These are phyloP conservation scores for Pleurotus djamor DNA, from an alignment of 768 basidiomycete genomes.

Conservation along the genomic window DNA sequence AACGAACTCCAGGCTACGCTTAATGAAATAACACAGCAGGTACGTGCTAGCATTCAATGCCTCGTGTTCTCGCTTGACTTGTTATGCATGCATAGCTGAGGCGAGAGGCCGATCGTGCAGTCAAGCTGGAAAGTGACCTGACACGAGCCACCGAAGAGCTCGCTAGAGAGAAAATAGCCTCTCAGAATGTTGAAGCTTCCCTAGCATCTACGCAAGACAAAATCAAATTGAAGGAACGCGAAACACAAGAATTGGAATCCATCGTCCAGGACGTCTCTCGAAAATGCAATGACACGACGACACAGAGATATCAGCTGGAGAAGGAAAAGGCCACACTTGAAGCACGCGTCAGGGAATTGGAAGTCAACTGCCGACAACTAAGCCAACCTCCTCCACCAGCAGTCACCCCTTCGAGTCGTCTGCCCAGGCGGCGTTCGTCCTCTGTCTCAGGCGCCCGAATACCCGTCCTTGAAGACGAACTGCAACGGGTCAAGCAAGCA, in stretches of 20 bases:
- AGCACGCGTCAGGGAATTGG: slow-evolving; percentile 56
- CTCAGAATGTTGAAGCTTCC: slow-evolving; percentile 50
- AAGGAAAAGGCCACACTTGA: slow-evolving; percentile 59
- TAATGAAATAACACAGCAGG: slow-evolving; percentile 47
- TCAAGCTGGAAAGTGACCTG: slow-evolving; percentile 53
- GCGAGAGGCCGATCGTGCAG: slow-evolving; percentile 51
- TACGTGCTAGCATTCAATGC: slow-evolving; percentile 16
- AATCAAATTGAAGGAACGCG: slow-evolving; percentile 47
- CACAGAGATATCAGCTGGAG: slow-evolving; percentile 44
- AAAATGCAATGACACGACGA: slow-evolving; percentile 44
- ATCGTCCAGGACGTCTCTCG: slow-evolving; percentile 54
- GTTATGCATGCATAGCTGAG: slow-evolving; percentile 46
- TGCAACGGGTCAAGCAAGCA: slow-evolving; percentile 41
- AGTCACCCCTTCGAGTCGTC: slow-evolving; percentile 22
- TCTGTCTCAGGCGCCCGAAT: slow-evolving; percentile 53
- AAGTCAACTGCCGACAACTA: slow-evolving; percentile 36
- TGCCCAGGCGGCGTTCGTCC: slow-evolving; percentile 53
- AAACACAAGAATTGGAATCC: slow-evolving; percentile 52
- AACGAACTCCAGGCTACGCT: slow-evolving; percentile 38
- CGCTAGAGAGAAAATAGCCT: slow-evolving; percentile 48
- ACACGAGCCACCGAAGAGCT: slow-evolving; percentile 52
- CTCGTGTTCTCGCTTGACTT: slow-evolving; percentile 1
- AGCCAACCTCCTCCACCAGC: slow-evolving; percentile 24
- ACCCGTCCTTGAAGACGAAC: slow-evolving; percentile 52
- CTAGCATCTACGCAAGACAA: slow-evolving; percentile 47